phyloP scores from a whole-genome alignment of 169 alveolate genomes.

The Plasmodium knowlesi region DNA sequence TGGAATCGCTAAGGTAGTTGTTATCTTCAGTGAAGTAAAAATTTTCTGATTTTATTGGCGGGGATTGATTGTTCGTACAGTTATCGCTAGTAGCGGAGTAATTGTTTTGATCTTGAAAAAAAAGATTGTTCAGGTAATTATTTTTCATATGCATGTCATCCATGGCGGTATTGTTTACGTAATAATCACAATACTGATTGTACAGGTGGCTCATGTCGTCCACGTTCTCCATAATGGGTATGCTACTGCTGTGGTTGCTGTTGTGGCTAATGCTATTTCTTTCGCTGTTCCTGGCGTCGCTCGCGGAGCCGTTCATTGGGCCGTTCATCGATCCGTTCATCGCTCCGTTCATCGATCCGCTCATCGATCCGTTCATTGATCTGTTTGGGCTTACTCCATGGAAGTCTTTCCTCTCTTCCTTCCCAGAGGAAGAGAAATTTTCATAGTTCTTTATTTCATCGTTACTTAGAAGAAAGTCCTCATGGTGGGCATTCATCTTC shows the following conservation, averaged over 20 bases:
- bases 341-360: background rate
- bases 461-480: conserved; percentile 1
- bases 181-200: conserved; percentile 37
- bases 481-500: conserved; percentile 33
- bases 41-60: conserved; percentile 8
- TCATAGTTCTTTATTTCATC: conserved; percentile 39
- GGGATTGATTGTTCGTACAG: conserved; percentile 23
- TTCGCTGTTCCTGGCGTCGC: background rate
- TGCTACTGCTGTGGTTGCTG: background rate
- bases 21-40: conserved; percentile 45
- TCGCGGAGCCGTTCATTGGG: background rate
- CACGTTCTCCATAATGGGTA: conserved; percentile 14
- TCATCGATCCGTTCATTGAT: background rate
- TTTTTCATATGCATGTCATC: conserved; percentile 31
- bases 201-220: conserved; percentile 23
- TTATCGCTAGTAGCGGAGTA: conserved; percentile 39
- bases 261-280: background rate
- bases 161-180: conserved; percentile 8
- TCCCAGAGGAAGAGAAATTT: background rate
- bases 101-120: conserved; percentile 28
- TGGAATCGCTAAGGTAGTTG: conserved; percentile 32
- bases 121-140: conserved; percentile 19
- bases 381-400: background rate
- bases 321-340: background rate
- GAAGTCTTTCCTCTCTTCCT: conserved; percentile 5